Percentiles rank a stretch among this genome's conserved stretches.
phyloP scores from a whole-genome alignment of 176 grass and related monocot species.

The Saccharum officinarum region DNA sequence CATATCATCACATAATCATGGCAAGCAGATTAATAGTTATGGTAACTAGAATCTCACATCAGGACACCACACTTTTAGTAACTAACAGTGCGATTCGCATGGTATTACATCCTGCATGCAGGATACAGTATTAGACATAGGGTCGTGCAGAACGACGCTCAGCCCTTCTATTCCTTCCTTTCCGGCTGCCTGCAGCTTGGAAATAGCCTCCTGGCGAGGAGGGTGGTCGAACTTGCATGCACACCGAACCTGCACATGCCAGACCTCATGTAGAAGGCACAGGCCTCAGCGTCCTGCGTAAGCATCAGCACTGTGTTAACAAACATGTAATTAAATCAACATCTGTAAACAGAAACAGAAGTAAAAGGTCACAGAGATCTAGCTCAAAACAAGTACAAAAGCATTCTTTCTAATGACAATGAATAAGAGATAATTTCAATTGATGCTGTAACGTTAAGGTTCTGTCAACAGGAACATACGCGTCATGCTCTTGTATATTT shows the following conservation, averaged over 20 bases:
- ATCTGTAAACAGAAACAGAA: slow-evolving; percentile 12
- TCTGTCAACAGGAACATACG: neutral
- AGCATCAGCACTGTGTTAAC: neutral
- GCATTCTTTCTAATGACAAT: neutral
- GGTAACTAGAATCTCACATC: neutral
- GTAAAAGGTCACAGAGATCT: neutral
- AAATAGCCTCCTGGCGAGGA: slow-evolving; percentile 56
- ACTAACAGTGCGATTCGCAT: neutral
- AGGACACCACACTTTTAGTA: neutral
- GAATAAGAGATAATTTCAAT: neutral
- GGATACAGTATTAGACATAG: neutral
- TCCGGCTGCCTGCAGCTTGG: slow-evolving; percentile 48
- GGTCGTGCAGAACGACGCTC: neutral
- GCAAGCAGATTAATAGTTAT: neutral
- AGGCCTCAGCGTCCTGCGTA: slow-evolving; percentile 62
- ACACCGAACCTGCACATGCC: slow-evolving; percentile 75
- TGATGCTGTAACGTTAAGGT: neutral
- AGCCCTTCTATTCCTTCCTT: neutral
- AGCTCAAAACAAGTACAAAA: neutral
- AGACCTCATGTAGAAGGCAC: slow-evolving; percentile 84
- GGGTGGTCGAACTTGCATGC: slow-evolving; percentile 91
- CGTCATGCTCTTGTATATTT: neutral
- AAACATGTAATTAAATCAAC: neutral
- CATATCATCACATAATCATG: neutral
- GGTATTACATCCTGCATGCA: neutral